Conservation (phyloP, 2,329 filamentous ascomycete genomes). For the Arthrobotrys iridis region DNA sequence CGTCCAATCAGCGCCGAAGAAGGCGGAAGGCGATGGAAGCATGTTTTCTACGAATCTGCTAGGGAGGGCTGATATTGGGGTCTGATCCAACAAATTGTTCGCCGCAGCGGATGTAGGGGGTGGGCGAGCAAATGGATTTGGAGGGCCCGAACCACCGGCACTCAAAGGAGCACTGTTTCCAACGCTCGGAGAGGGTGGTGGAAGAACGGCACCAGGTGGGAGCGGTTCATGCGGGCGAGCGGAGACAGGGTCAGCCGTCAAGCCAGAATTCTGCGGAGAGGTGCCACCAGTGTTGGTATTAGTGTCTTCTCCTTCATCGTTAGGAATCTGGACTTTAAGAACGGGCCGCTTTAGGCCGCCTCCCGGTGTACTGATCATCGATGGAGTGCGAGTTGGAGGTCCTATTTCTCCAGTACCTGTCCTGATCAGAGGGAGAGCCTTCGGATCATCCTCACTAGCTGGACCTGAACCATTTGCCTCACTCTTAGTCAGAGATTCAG, state of each 20-base stretch:
- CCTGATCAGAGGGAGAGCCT: slow-evolving; percentile 45
- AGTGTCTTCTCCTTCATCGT: slow-evolving; percentile 80
- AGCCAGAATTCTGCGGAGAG: slow-evolving; percentile 68
- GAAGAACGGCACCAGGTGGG: slow-evolving; percentile 75
- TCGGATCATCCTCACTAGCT: slow-evolving; percentile 63
- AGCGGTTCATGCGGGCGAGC: slow-evolving; percentile 62
- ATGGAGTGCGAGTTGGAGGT: slow-evolving; percentile 76
- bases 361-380: slow-evolving; percentile 68
- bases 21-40: slow-evolving; percentile 87
- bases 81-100: slow-evolving; percentile 70
- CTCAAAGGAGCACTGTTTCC: slow-evolving; percentile 73
- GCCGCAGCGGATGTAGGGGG: slow-evolving; percentile 70
- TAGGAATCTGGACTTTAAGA: slow-evolving; percentile 93
- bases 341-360: slow-evolving; percentile 73
- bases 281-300: slow-evolving; percentile 79
- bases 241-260: slow-evolving; percentile 69
- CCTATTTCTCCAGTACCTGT: slow-evolving; percentile 59
- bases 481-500: slow-evolving; percentile 20
- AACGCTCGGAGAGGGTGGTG: slow-evolving; percentile 90
- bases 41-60: slow-evolving; percentile 90
- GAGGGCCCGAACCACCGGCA: slow-evolving; percentile 88
- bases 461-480: slow-evolving; percentile 59
- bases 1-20: slow-evolving; percentile 86
- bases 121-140: slow-evolving; percentile 93
- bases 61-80: slow-evolving; percentile 91